Evolutionary conservation across 2,329 filamentous ascomycete genomes (phyloP), one percentile per base, ranked within the genome.

Genomic region (Aureobasidium melanogenum): DNA sequence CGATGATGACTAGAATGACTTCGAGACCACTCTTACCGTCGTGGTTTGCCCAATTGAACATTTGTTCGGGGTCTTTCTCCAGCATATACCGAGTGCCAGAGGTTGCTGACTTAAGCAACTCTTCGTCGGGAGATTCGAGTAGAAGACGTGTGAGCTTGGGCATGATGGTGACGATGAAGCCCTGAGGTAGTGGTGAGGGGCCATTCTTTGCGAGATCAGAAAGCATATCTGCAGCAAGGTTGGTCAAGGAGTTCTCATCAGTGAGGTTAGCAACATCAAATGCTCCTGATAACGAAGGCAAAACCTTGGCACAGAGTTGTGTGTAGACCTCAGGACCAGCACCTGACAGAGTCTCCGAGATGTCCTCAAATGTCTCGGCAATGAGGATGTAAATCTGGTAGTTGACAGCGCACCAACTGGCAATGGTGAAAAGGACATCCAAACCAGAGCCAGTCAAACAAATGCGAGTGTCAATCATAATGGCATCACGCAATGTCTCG

Each of bases 311-410:
- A 71, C 93, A 96, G 7, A 99, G 82, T 12, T 84, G 84, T 52
- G 87, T 81, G 72, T 93, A 99, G 0, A 85, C 82, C 9, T 88
- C 84, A 7, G 81, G 76, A 24, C 85, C 84, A 63, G 78, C 76
- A 15, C 86, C 84, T 2, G 88, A 78, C 62, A 96, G 82, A 1
- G 79, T 81, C 55, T 82, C 79, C 6, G 92, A 88, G 61, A 97
- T 86, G 46, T 94, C 90, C 72, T 97, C 93, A 69, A 99, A 96
- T 0, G 90, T 87, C 74, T 99, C 94, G 38, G 85, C 88, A 26
- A 97, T 88, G 56, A 97, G 79, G 77, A 92, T 87, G 0, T 88
- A 91, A 50, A 97, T 84, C 72, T 97, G 92, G 77, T 95, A 96
- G 75, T 96, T 97, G 63, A 83, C 85, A 0, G 93, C 89, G 30